Conservation (phyloP, 202 grass and related monocot genomes). For the Cymbopogon flexuosus region DNA sequence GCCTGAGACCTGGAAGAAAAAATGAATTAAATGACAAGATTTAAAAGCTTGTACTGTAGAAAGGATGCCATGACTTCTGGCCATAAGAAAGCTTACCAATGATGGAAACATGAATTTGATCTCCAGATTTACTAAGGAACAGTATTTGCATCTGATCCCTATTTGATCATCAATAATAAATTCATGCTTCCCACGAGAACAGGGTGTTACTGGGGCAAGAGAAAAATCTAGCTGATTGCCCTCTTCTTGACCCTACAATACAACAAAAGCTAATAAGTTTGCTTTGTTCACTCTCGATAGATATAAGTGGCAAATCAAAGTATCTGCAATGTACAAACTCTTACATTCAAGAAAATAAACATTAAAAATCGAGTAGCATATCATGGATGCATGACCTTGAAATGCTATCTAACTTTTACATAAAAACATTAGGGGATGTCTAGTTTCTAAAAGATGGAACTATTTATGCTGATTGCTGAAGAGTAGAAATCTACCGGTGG, state of each 20-base stretch:
- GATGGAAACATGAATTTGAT: constrained; percentile 73
- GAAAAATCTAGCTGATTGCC: constrained; percentile 29
- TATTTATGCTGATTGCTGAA: not conserved
- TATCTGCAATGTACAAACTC: not conserved
- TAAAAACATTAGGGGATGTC: not conserved
- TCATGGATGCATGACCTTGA: not conserved
- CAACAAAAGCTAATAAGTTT: constrained; percentile 22
- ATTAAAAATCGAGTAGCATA: constrained; percentile 1
- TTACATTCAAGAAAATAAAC: constrained; percentile 12
- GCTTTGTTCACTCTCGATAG: not conserved
- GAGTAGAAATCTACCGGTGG: not conserved
- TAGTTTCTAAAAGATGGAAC: constrained; percentile 24
- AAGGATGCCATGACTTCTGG: not conserved
- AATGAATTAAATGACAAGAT: constrained; percentile 25
- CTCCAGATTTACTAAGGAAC: constrained; percentile 73
- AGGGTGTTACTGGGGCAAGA: constrained; percentile 35
- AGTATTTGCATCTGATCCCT: constrained; percentile 81
- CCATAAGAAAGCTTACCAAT: constrained; percentile 47
- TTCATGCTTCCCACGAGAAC: constrained; percentile 64
- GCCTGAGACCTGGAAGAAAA: constrained; percentile 45
- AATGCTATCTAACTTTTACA: not conserved
- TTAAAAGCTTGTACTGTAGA: not conserved
- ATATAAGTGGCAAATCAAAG: constrained; percentile 19
- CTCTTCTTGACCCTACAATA: constrained; percentile 42
- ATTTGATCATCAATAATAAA: constrained; percentile 81